Evolutionary conservation across 2,329 filamentous ascomycete genomes (phyloP).

Genomic region (Fusarium sp.): DNA sequence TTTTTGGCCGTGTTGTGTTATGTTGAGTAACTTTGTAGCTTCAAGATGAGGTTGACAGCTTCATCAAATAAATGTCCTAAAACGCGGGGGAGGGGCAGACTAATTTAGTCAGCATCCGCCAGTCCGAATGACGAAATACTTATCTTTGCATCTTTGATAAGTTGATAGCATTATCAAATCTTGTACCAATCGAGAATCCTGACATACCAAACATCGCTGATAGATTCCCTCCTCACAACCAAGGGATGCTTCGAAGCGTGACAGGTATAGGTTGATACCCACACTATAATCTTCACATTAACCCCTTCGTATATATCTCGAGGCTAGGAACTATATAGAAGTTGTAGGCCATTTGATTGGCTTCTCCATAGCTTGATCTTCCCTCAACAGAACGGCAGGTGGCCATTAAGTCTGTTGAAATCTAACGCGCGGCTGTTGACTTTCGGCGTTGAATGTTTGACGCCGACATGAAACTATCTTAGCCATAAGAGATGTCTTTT

Average conservation of each 20-base stretch:
- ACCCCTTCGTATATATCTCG: too few relatives aligned
- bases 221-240: background rate
- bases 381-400: background rate
- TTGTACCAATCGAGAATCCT: background rate
- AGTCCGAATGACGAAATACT: conserved; percentile 31
- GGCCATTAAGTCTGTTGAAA: background rate
- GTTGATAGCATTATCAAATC: background rate
- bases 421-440: background rate
- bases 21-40: background rate
- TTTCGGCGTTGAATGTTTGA: background rate
- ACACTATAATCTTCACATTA: background rate
- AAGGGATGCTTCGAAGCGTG: too few relatives aligned
- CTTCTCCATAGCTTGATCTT: too few relatives aligned
- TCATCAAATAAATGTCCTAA: background rate
- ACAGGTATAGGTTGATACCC: too few relatives aligned
- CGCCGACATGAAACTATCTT: background rate
- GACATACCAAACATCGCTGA: too few relatives aligned
- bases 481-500: background rate
- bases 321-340: background rate
- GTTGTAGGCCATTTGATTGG: background rate
- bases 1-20: background rate
- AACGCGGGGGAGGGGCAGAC: conserved; percentile 29
- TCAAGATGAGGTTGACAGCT: conserved; percentile 24
- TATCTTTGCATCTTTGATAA: background rate
- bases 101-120: conserved; percentile 38